Percentiles rank a stretch among this genome's conserved stretches.
Evolutionary conservation across 106 monocot genomes (phyloP).

Genomic region (Xerophyta viscosa): DNA sequence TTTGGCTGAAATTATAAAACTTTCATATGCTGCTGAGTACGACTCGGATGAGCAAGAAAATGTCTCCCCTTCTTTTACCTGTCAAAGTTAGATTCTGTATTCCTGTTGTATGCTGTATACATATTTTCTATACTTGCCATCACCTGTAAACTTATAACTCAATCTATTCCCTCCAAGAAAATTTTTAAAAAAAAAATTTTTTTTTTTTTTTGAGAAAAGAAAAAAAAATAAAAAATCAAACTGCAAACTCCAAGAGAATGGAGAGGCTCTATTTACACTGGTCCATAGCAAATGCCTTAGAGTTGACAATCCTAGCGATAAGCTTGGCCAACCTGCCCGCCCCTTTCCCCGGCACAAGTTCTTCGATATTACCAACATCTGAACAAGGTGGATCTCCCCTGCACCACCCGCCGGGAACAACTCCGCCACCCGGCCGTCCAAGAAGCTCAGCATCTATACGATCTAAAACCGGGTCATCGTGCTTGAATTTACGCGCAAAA

Average conservation of each 20-base stretch:
- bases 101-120: too few relatives aligned
- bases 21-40: too few relatives aligned
- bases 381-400: constrained; percentile 23
- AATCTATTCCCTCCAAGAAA: too few relatives aligned
- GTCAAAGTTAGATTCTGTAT: too few relatives aligned
- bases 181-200: background rate
- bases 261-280: constrained; percentile 53
- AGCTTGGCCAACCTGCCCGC: constrained; percentile 30
- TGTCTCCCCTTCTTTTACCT: too few relatives aligned
- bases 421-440: constrained; percentile 13
- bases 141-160: too few relatives aligned
- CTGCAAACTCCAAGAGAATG: too few relatives aligned
- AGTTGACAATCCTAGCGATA: constrained; percentile 37
- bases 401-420: constrained; percentile 66
- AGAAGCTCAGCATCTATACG: constrained; percentile 55
- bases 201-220: too few relatives aligned
- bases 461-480: constrained; percentile 43
- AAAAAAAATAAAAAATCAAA: too few relatives aligned
- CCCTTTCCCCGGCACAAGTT: constrained; percentile 41
- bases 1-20: too few relatives aligned
- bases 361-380: constrained; percentile 15
- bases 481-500: constrained; percentile 69
- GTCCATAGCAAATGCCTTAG: constrained; percentile 22
- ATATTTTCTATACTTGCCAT: too few relatives aligned
- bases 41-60: too few relatives aligned